Evolutionary conservation across 2,329 filamentous ascomycete genomes (phyloP).

Genomic region (Phialophora macrospora): DNA sequence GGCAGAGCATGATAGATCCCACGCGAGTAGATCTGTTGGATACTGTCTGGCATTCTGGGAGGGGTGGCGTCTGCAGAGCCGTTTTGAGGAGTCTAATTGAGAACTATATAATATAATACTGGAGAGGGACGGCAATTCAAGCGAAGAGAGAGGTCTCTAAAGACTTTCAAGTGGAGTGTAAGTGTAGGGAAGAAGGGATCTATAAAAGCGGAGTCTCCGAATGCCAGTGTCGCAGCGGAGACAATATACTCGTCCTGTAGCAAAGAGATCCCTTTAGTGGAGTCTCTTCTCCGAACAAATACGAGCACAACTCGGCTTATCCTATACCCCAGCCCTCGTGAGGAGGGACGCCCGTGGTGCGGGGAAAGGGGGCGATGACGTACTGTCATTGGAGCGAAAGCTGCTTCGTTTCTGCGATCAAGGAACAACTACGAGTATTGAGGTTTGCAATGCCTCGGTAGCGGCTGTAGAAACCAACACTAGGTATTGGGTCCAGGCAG

Average conservation of each 20-base stretch:
- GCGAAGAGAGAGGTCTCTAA: not conserved
- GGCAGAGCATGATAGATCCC: constrained; percentile 59
- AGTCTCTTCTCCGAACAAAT: not conserved
- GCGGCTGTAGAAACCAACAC: too few species aligned
- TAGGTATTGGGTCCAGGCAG: too few species aligned
- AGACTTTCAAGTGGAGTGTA: not conserved
- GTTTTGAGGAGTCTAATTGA: not conserved
- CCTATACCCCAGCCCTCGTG: too few species aligned
- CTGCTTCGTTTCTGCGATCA: not conserved
- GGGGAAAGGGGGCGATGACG: not conserved
- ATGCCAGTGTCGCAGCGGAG: too few species aligned
- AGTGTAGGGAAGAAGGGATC: not conserved
- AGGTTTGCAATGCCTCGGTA: too few species aligned
- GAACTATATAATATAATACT: not conserved
- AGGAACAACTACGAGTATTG: too few species aligned
- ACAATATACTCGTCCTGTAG: too few species aligned
- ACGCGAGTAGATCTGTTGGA: constrained; percentile 29
- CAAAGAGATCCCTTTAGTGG: too few species aligned
- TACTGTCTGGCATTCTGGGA: not conserved
- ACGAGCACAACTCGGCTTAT: not conserved
- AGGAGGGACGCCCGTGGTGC: not conserved
- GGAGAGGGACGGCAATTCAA: too few species aligned
- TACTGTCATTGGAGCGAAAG: not conserved
- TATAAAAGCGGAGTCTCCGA: not conserved
- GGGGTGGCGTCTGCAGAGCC: not conserved